Percentiles rank a stretch among this genome's conserved stretches.
Conservation (phyloP, 768 basidiomycete genomes). For the Stropharia rugosoannulata region DNA sequence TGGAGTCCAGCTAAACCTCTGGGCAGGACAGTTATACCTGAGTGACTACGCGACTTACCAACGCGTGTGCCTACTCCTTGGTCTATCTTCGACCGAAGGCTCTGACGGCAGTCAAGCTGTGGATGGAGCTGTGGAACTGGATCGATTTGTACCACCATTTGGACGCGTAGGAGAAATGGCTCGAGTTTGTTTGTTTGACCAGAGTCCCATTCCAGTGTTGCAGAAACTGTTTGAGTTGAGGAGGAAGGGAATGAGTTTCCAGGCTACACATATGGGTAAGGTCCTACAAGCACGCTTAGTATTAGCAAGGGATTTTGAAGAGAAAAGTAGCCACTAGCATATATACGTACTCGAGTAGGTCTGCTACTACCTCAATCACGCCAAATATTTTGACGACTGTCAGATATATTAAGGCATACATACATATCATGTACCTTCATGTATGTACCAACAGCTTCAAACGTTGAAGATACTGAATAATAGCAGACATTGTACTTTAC, state of each 20-base stretch:
- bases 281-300: slow-evolving; percentile 24
- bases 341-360: too few species aligned
- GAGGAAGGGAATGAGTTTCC: slow-evolving; percentile 36
- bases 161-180: slow-evolving; percentile 16
- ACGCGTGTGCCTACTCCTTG: slow-evolving; percentile 33
- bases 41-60: slow-evolving; percentile 29
- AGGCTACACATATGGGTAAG: slow-evolving; percentile 39
- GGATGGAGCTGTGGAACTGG: slow-evolving; percentile 18
- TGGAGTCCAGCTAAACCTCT: slow-evolving; percentile 37
- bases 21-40: slow-evolving; percentile 45
- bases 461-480: too few species aligned
- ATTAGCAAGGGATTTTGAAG: slow-evolving; percentile 9
- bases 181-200: slow-evolving; percentile 26
- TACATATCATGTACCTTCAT: too few species aligned
- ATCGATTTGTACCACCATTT: slow-evolving; percentile 29
- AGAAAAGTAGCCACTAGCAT: too few species aligned
- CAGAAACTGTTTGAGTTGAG: slow-evolving; percentile 32
- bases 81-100: slow-evolving; percentile 23
- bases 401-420: too few species aligned
- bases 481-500: too few species aligned
- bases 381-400: too few species aligned
- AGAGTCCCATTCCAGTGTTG: slow-evolving; percentile 33
- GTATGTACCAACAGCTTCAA: too few species aligned
- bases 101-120: slow-evolving; percentile 12
- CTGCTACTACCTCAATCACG: too few species aligned